Conservation (phyloP, 352 stramenopile genomes). For the Phytophthora macrochlamydospora region DNA sequence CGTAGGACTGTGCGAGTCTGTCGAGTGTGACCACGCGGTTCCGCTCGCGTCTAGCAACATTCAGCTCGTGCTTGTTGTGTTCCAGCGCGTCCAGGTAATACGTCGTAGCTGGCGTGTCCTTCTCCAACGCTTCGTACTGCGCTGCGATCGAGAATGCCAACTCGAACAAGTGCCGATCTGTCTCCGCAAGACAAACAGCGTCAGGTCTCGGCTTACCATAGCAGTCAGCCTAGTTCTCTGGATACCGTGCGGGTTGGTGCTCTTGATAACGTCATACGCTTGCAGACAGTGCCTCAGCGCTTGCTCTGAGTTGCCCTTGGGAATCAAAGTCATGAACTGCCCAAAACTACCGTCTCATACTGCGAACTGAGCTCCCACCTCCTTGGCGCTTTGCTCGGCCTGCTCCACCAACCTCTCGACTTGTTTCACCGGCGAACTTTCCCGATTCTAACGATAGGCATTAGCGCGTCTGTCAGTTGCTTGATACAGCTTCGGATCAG, state of each 20-base stretch:
- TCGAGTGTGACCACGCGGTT: conserved; percentile 76
- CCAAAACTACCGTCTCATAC: no score
- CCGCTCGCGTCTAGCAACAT: conserved; percentile 37
- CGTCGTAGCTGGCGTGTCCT: conserved; percentile 45
- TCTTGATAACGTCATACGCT: conserved; percentile 67
- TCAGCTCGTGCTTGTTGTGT: conserved; percentile 39
- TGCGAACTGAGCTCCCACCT: conserved; percentile 26
- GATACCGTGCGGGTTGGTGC: conserved; percentile 67
- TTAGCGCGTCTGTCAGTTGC: conserved; percentile 8
- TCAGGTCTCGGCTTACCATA: background rate
- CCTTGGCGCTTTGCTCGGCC: conserved; percentile 50
- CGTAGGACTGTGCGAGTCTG: conserved; percentile 78
- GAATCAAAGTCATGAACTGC: background rate
- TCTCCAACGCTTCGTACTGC: conserved; percentile 68
- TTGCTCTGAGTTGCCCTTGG: conserved; percentile 46
- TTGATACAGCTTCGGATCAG: background rate
- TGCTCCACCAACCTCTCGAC: conserved; percentile 55
- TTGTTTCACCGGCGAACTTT: conserved; percentile 58
- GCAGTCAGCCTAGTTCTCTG: conserved; percentile 1
- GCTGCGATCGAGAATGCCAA: conserved; percentile 76
- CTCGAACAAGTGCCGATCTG: conserved; percentile 83
- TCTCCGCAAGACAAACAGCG: background rate
- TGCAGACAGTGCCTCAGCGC: conserved; percentile 74
- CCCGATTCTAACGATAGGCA: conserved; percentile 52
- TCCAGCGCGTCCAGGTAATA: conserved; percentile 78